Evolutionary conservation across 371 early-diverging fungal species (phyloP), one percentile per base, ranked within the genome.

Genomic region (Mucor saturninus): DNA sequence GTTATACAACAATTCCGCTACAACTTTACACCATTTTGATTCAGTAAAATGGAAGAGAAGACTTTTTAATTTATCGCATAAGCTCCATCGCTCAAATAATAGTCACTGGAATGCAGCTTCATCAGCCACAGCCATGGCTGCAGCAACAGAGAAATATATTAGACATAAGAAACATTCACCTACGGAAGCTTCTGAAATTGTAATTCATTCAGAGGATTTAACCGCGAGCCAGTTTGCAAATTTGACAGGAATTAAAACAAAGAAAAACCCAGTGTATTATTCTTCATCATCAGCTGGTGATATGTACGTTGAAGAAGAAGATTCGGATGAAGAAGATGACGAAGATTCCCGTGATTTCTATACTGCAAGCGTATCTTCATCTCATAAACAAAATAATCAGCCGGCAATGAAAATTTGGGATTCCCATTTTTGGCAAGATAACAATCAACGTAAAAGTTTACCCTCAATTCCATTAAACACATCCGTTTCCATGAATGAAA

Each of bases 161-260:
- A 30, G 62, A 55, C 49, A 54, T 35, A 37, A 32, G 30, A 43
- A 57, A 29, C 31, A 54, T 31, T 37, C 15, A 2, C 15, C 32
- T n/a, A 28, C n/a, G 7, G 6, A 15, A 8, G 3, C 29, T 8
- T 37, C 32, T n/a, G 50, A 59, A 35, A 59, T 59, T 14, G 40
- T 39, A 26, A 64, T 71, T 38, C 55, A 52, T 10, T 67, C 64
- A 37, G 71, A 71, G 39, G 67, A 71, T 40, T 55, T 71, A 45
- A 71, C 71, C 9, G 71, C 67, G 9, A 67, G 67, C 28, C 67
- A 67, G 50, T 67, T 67, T 45, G 71, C 71, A 5, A 26, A 64
- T 48, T 14, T 71, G 38, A 67, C 71, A 61, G 71, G 71, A 49
- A 63, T 71, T 30, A 56, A 64, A 29, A 63, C 56, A 30, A 58